phyloP scores from a whole-genome alignment of 208 protist genomes.

The Blastocrithidia nonstop region DNA sequence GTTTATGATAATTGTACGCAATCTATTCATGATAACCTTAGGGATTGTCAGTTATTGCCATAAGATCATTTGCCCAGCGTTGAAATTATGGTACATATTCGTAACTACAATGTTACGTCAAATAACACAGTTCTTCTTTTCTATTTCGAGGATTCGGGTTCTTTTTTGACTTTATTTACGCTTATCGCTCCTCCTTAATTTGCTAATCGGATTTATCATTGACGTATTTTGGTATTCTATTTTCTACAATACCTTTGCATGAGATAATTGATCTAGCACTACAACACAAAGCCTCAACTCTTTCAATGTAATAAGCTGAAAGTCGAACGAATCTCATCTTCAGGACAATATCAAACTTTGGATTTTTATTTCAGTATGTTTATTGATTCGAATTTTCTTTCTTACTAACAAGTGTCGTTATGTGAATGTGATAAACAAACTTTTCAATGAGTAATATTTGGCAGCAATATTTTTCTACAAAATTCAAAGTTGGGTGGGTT shows the following conservation, averaged over 20 bases:
- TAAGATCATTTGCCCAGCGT: conserved; percentile 83
- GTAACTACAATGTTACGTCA: conserved; percentile 76
- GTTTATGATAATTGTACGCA: too few species aligned
- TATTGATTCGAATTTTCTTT: too few species aligned
- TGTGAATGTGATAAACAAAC: too few species aligned
- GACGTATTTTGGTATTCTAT: conserved; percentile 73
- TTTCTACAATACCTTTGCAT: conserved; percentile 78
- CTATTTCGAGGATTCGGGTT: conserved; percentile 65
- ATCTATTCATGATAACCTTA: too few species aligned
- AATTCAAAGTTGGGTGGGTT: too few species aligned
- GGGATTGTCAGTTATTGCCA: conserved; percentile 78
- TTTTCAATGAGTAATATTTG: too few species aligned
- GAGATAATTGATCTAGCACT: conserved; percentile 47
- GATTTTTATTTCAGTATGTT: too few species aligned
- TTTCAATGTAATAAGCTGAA: not conserved
- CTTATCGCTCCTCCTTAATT: conserved; percentile 48
- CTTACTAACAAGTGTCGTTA: too few species aligned
- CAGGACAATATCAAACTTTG: too few species aligned
- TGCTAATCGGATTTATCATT: conserved; percentile 65
- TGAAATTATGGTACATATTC: conserved; percentile 87
- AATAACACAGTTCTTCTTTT: conserved; percentile 76
- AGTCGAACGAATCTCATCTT: not conserved
- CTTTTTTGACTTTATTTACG: conserved; percentile 18
- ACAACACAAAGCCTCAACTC: too few species aligned
- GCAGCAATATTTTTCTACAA: too few species aligned